Conservation (phyloP, 345 rosid genomes). For the Hibiscus tridactylites region DNA sequence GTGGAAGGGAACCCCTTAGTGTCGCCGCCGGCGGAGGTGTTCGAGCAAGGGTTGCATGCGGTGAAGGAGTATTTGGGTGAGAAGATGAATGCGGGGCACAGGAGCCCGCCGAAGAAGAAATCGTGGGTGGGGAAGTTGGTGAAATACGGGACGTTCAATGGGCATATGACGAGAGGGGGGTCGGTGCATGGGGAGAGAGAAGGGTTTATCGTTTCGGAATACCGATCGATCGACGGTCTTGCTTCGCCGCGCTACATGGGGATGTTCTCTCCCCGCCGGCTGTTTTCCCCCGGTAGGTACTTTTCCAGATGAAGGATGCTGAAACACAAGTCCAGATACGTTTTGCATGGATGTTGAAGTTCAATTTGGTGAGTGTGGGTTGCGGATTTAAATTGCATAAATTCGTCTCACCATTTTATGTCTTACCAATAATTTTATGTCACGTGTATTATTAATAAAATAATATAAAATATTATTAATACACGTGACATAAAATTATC, state of each 20-base stretch:
- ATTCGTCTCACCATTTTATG: too few relatives aligned
- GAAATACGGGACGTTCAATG: conserved; percentile 49
- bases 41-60: conserved; percentile 47
- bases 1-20: conserved; percentile 80
- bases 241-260: conserved; percentile 52
- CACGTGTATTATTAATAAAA: too few relatives aligned
- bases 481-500: too few relatives aligned
- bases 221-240: conserved; percentile 38
- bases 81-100: conserved; percentile 41
- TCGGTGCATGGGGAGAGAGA: conserved; percentile 36
- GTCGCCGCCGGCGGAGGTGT: conserved; percentile 64
- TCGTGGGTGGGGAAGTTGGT: conserved; percentile 67
- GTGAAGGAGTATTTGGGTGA: conserved; percentile 62
- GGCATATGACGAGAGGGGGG: conserved; percentile 14
- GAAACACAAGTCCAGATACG: background rate
- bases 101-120: conserved; percentile 40
- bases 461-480: too few relatives aligned
- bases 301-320: background rate
- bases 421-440: too few relatives aligned
- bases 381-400: background rate
- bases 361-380: background rate
- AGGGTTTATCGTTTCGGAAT: conserved; percentile 38
- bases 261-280: conserved; percentile 52
- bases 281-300: background rate
- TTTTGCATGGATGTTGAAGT: background rate